Evolutionary conservation across 2,329 filamentous ascomycete genomes (phyloP).

Genomic region (Aureobasidium sp.): DNA sequence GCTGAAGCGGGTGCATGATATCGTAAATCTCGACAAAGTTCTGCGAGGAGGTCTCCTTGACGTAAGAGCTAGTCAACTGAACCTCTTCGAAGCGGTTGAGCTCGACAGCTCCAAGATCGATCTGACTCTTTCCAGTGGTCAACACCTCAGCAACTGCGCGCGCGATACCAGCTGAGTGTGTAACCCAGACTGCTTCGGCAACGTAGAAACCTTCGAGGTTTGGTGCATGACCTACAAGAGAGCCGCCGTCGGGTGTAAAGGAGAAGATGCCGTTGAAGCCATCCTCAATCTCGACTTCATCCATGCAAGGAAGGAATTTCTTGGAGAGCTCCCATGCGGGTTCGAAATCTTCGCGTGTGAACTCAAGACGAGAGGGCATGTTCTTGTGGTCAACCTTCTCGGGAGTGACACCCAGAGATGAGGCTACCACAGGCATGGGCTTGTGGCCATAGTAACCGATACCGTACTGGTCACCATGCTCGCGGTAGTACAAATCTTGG

Average conservation of each 20-base stretch:
- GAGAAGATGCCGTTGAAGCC: constrained; percentile 61
- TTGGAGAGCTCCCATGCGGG: constrained; percentile 51
- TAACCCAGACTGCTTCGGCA: constrained; percentile 59
- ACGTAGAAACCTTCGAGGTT: constrained; percentile 54
- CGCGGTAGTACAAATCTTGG: constrained; percentile 55
- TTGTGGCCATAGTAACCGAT: constrained; percentile 58
- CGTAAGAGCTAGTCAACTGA: constrained; percentile 47
- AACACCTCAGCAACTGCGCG: constrained; percentile 51
- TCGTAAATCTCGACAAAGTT: constrained; percentile 59
- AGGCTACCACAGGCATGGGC: constrained; percentile 51
- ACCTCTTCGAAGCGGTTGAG: constrained; percentile 53
- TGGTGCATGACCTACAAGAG: constrained; percentile 50
- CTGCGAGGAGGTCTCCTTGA: constrained; percentile 47
- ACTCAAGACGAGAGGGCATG: constrained; percentile 55
- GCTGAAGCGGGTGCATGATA: constrained; percentile 53
- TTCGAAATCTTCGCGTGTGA: constrained; percentile 51
- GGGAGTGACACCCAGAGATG: constrained; percentile 44
- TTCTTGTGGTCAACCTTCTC: constrained; percentile 47
- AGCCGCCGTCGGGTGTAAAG: constrained; percentile 55
- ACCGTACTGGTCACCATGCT: constrained; percentile 53
- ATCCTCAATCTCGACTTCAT: constrained; percentile 43
- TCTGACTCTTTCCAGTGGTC: constrained; percentile 45
- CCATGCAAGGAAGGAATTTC: constrained; percentile 45
- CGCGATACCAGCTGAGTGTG: constrained; percentile 55
- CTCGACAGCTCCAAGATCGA: constrained; percentile 52